These are phyloP conservation scores for Colletotrichum eleusines DNA, from an alignment of 2,329 filamentous ascomycete genomes.

Conservation along the genomic window DNA sequence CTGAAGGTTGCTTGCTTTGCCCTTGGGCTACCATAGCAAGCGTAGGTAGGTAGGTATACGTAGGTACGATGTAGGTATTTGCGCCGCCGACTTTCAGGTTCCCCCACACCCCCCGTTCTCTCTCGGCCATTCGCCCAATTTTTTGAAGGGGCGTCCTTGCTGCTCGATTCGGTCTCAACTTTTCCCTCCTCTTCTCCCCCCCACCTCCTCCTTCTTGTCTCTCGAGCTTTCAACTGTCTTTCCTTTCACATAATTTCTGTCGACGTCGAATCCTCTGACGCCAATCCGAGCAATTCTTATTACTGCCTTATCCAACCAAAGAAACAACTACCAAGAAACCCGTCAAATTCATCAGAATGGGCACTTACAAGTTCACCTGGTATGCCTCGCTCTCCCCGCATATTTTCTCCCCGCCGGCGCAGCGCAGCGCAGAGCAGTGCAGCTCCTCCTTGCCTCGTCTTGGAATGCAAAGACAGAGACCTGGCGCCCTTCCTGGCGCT, in stretches of 20 bases:
- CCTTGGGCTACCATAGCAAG: no score
- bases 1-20: not conserved
- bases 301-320: not conserved
- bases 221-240: not conserved
- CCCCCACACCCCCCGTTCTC: conserved; percentile 22
- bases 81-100: not conserved
- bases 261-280: conserved; percentile 17
- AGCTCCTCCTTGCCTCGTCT: conserved; percentile 8
- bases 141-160: conserved; percentile 26
- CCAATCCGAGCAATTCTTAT: conserved; percentile 31
- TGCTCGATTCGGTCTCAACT: conserved; percentile 25
- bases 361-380: conserved; percentile 43
- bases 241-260: conserved; percentile 11
- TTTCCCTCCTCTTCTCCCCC: conserved; percentile 18
- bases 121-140: conserved; percentile 33
- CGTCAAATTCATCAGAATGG: conserved; percentile 28
- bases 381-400: conserved; percentile 32
- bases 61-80: conserved; percentile 1
- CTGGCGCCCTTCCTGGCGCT: conserved; percentile 11
- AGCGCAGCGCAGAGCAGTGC: not conserved
- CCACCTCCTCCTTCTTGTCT: not conserved
- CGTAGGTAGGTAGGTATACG: no score
- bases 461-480: conserved; percentile 26
- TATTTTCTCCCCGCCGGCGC: not conserved
- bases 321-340: not conserved